These are phyloP conservation scores for Metschnikowia koreensis DNA, from an alignment of 805 yeast species.

Conservation along the genomic window DNA sequence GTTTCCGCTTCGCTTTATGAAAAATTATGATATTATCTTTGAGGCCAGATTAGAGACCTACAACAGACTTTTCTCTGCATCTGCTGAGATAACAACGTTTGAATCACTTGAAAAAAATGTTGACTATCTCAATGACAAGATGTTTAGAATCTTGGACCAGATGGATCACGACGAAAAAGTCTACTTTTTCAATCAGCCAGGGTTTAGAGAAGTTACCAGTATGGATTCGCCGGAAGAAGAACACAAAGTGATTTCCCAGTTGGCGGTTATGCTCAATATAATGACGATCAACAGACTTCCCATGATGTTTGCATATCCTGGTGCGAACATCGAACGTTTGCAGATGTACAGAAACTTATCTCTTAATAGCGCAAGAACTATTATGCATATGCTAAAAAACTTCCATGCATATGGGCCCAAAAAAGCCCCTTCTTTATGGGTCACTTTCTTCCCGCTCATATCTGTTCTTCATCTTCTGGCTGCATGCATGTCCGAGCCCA, in stretches of 20 bases:
- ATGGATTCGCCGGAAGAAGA: conserved; percentile 6
- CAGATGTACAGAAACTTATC: conserved; percentile 28
- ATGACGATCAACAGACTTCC: conserved; percentile 39
- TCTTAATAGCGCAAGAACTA: conserved; percentile 36
- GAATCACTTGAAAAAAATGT: conserved; percentile 22
- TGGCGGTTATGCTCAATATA: conserved; percentile 34
- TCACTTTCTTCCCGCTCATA: conserved; percentile 29
- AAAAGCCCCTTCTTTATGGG: conserved; percentile 30
- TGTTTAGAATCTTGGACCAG: conserved; percentile 24
- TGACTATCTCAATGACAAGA: conserved; percentile 28
- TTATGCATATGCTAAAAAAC: conserved; percentile 24
- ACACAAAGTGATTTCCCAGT: conserved; percentile 21
- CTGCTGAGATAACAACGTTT: conserved; percentile 21
- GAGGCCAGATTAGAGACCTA: conserved; percentile 31
- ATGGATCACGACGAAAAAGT: conserved; percentile 20
- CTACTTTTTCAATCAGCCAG: conserved; percentile 12
- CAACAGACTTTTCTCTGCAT: conserved; percentile 31
- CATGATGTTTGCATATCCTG: conserved; percentile 17
- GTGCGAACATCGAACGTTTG: conserved; percentile 15
- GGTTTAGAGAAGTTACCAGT: conserved; percentile 3
- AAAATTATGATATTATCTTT: conserved; percentile 9
- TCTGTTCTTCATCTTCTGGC: conserved; percentile 34
- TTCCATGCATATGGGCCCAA: conserved; percentile 20
- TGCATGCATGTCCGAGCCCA: conserved; percentile 31
- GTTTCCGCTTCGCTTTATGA: background rate